Conservation (phyloP, 2,329 filamentous ascomycete species). For the Penicillium sp. region DNA sequence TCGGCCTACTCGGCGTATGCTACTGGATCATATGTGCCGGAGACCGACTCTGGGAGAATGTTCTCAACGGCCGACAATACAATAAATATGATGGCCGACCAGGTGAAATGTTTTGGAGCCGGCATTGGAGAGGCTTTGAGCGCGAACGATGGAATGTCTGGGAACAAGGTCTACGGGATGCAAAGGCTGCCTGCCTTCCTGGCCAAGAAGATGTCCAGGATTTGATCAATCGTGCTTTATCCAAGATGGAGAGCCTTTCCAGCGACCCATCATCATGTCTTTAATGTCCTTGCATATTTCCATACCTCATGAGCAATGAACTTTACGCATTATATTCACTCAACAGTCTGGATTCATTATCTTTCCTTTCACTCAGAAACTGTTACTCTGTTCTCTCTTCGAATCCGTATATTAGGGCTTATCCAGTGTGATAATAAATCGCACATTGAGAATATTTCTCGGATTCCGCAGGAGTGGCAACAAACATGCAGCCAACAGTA, state of each 20-base stretch:
- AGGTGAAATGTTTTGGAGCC: background rate
- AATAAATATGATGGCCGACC: conserved; percentile 7
- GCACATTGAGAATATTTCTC: no score
- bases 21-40: conserved; percentile 8
- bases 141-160: conserved; percentile 6
- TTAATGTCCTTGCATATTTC: background rate
- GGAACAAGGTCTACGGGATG: background rate
- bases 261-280: background rate
- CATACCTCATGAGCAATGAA: background rate
- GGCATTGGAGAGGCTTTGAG: conserved; percentile 4
- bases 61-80: conserved; percentile 1
- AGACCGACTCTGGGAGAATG: conserved; percentile 6
- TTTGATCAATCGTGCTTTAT: conserved; percentile 1
- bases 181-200: background rate
- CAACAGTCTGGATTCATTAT: no score
- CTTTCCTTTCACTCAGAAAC: no score
- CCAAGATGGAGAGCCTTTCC: conserved; percentile 1
- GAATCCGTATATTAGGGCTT: no score
- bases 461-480: no score
- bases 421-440: no score
- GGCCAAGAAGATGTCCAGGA: background rate
- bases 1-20: conserved; percentile 1
- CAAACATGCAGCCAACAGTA: no score
- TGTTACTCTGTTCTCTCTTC: no score
- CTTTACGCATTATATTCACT: background rate